Conservation (phyloP, 225 moss, liverwort and hornwort genomes). For the Physcomitrellopsis africana region DNA sequence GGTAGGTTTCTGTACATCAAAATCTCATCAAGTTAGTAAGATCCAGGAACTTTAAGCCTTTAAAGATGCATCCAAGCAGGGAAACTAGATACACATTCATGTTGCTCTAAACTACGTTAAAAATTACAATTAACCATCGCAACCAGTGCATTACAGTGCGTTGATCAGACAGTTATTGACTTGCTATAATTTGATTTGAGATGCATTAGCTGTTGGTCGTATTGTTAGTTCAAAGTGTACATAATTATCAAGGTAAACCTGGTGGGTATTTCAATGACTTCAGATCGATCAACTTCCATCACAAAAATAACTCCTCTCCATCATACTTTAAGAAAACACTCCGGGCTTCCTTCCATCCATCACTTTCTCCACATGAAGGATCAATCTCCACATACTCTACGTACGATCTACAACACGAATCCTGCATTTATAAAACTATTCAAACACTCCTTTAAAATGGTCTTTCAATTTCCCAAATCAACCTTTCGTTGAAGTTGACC, state of each 20-base stretch:
- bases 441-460: background rate
- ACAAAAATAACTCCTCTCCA: constrained; percentile 20
- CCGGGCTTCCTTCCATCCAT: background rate
- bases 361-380: constrained; percentile 9
- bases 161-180: too few species aligned
- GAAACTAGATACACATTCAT: too few species aligned
- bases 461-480: background rate
- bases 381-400: constrained; percentile 25
- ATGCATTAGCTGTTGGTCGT: too few species aligned
- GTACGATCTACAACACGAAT: background rate
- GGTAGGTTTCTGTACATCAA: constrained; percentile 69
- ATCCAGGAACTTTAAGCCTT: constrained; percentile 19
- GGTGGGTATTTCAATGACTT: constrained; percentile 28
- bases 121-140: too few species aligned
- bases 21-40: background rate
- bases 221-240: too few species aligned
- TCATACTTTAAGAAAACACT: constrained; percentile 22
- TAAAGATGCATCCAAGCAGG: background rate
- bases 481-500: too few species aligned
- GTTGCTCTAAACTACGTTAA: too few species aligned
- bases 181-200: too few species aligned
- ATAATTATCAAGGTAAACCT: background rate
- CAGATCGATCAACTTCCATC: too few species aligned
- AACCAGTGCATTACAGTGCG: too few species aligned
- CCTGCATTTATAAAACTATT: constrained; percentile 12